Conservation (phyloP, 306 rosid genomes). For the Calophaca sinica region DNA sequence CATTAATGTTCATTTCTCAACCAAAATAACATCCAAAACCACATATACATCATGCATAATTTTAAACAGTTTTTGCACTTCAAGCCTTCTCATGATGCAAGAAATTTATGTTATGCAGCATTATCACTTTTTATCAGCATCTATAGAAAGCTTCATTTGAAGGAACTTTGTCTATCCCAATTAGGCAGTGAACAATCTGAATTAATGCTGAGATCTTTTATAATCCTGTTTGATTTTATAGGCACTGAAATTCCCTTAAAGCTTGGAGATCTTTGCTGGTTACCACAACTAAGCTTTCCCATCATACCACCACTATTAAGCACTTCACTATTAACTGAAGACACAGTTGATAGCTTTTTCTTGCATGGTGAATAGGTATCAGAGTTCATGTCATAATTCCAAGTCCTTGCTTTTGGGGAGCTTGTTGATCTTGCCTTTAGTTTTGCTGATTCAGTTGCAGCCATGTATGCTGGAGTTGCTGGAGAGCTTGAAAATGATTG, state of each 20-base stretch:
- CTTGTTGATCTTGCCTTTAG: conserved; percentile 76
- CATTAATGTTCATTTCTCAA: conserved; percentile 40
- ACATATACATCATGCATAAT: conserved; percentile 42
- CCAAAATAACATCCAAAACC: conserved; percentile 43
- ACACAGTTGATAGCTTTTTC: conserved; percentile 63
- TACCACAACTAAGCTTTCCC: conserved; percentile 40
- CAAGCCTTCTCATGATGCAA: conserved; percentile 22
- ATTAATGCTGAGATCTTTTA: conserved; percentile 72
- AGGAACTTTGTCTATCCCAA: conserved; percentile 64
- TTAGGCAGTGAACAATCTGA: conserved; percentile 70
- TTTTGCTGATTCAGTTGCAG: conserved; percentile 89
- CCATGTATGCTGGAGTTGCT: conserved; percentile 88
- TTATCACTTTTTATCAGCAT: background rate
- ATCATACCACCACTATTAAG: conserved; percentile 41
- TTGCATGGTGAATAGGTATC: conserved; percentile 84
- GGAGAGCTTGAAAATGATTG: conserved; percentile 71
- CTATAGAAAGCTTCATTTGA: conserved; percentile 47
- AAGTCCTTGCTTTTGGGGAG: conserved; percentile 73
- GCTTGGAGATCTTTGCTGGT: conserved; percentile 80
- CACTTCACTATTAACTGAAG: conserved; percentile 61
- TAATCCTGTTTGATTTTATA: conserved; percentile 62
- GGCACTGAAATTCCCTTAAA: conserved; percentile 80
- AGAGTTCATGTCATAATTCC: conserved; percentile 58
- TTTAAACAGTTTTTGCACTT: conserved; percentile 41
- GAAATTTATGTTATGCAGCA: conserved; percentile 16